Evolutionary conservation across 495 filamentous ascomycete genomes (phyloP).

Genomic region (Hyaloscypha finlandica): DNA sequence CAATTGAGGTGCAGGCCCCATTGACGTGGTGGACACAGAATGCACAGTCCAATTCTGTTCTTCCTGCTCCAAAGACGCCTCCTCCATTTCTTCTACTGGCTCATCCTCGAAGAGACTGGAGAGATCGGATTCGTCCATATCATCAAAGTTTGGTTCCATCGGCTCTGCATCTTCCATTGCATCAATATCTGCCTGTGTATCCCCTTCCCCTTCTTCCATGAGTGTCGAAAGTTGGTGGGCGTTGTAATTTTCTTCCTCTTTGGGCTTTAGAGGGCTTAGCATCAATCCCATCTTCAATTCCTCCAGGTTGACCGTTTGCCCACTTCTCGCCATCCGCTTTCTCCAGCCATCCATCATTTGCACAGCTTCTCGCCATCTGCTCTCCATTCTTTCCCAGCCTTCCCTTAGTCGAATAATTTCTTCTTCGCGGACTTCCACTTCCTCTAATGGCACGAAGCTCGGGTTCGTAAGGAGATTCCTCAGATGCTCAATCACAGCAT

Average conservation of each 20-base stretch:
- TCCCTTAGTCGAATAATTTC: slow-evolving; percentile 80
- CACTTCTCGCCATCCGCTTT: slow-evolving; percentile 74
- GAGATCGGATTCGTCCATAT: slow-evolving; percentile 18
- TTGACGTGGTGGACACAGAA: slow-evolving; percentile 29
- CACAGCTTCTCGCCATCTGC: slow-evolving; percentile 85
- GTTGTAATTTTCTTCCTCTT: slow-evolving; percentile 45
- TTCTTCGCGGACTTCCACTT: slow-evolving; percentile 86
- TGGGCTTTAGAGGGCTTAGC: slow-evolving; percentile 60
- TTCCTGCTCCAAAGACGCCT: slow-evolving; percentile 37
- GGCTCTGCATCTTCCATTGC: slow-evolving; percentile 28
- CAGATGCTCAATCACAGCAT: slow-evolving; percentile 74
- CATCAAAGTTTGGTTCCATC: slow-evolving; percentile 40
- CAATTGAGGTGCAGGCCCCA: slow-evolving; percentile 41
- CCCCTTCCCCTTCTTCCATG: slow-evolving; percentile 45
- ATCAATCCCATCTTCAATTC: slow-evolving; percentile 77
- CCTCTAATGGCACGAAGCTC: slow-evolving; percentile 93
- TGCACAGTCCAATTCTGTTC: slow-evolving; percentile 23
- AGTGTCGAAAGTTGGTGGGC: slow-evolving; percentile 38
- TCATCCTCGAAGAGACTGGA: slow-evolving; percentile 31
- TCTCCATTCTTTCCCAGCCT: slow-evolving; percentile 91
- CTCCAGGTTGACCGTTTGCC: slow-evolving; percentile 78
- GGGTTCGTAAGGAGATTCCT: slow-evolving; percentile 86
- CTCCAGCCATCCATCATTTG: slow-evolving; percentile 93
- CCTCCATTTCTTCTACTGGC: slow-evolving; percentile 31
- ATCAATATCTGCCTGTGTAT: slow-evolving; percentile 34